Percentiles rank a stretch among this genome's conserved stretches.
phyloP scores from a whole-genome alignment of 805 yeast genomes.

The Myxozyma kluyveri region DNA sequence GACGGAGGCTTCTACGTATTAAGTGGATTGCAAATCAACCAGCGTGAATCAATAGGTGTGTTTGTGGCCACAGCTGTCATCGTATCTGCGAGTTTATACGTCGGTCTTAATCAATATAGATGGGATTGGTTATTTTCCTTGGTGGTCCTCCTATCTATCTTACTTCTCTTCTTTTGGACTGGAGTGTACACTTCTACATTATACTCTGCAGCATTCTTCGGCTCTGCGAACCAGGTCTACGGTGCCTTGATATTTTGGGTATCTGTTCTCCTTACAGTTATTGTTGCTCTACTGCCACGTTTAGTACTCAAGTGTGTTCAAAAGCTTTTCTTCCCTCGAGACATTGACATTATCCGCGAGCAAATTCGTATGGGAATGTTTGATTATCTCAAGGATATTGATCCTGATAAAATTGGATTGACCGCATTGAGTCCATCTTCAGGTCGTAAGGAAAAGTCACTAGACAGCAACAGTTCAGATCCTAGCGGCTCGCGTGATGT shows the following conservation, averaged over 20 bases:
- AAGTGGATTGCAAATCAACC: constrained; percentile 57
- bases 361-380: constrained; percentile 53
- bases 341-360: constrained; percentile 70
- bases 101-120: constrained; percentile 63
- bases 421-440: not conserved
- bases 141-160: constrained; percentile 52
- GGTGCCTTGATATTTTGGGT: constrained; percentile 69
- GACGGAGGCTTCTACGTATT: constrained; percentile 44
- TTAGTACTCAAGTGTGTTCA: constrained; percentile 50
- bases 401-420: constrained; percentile 17
- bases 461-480: not conserved
- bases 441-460: not conserved
- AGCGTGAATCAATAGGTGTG: constrained; percentile 70
- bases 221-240: constrained; percentile 60
- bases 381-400: constrained; percentile 30
- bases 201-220: constrained; percentile 58
- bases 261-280: constrained; percentile 52
- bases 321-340: constrained; percentile 57
- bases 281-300: constrained; percentile 60
- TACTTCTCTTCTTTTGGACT: constrained; percentile 69
- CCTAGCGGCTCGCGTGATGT: not conserved
- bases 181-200: constrained; percentile 67
- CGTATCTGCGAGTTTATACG: constrained; percentile 62
- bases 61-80: constrained; percentile 60
- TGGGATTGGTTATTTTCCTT: constrained; percentile 73